Evolutionary conservation across 805 yeast species (phyloP), one percentile per base, ranked within the genome.

Genomic region (Saccharomyces jurei): DNA sequence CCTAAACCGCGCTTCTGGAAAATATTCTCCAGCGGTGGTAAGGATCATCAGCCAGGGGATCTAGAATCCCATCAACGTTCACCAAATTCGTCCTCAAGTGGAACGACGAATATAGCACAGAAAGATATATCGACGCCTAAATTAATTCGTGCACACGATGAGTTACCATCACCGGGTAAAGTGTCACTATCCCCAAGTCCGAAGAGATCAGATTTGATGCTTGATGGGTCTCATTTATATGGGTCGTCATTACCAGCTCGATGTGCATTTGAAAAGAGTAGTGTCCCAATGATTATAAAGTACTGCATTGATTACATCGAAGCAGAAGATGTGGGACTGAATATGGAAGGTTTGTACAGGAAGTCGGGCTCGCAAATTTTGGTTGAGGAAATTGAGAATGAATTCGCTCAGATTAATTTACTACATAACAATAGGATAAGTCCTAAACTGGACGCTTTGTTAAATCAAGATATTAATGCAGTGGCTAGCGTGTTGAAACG

Each of bases 401-500:
- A 53, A 28, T 57, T 70, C 29, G 54, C 58, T 9, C 44, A 36
- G 25, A 36, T 51, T 46, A 44, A 30, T 2, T 79, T 46, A 59
- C 64, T 17, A 56, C 62, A 1, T 63, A 57, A 56, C 17, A n/a
- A 48, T 11, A 77, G 60, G 66, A 77, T 63, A 70, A 72, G 60
- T n/a, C 57, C 64, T 9, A 69, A 66, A n/a, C 61, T 74, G 50
- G 70, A 70, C 25, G 67, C 63, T 22, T 60, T 68, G 14, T 64
- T 82, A 54, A 66, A 69, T 50, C 81, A 83, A 52, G 99, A 94
- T 72, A 82, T 92, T 31, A 83, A 89, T 69, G 96, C 96, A 0
- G 84, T 90, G 2, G 84, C 97, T 0, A 83, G 90, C 41, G 87
- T 94, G 10, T 75, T 94, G 63, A 94, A 94, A 69, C 80, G 96